A percentile compares a stretch with the other conserved stretches of the same genome.
phyloP scores from a whole-genome alignment of 2,329 filamentous ascomycete genomes.

The Lachnellula cervina region DNA sequence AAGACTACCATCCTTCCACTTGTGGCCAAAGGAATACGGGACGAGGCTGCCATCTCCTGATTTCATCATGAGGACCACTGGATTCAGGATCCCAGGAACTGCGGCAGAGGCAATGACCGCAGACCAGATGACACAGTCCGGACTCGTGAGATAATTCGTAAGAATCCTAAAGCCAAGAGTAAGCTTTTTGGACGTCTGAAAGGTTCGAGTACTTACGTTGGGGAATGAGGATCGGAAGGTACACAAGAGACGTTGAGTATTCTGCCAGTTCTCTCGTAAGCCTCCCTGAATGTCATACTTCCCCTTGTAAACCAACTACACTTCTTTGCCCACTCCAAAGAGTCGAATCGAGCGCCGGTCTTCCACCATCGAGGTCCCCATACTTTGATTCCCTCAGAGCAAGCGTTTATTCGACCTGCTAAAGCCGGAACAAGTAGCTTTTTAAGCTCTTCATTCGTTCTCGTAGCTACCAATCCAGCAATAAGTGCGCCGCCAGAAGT shows the following conservation, averaged over 20 bases:
- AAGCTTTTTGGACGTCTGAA: too few species aligned
- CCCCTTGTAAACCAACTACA: conserved; percentile 88
- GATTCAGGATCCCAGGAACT: conserved; percentile 92
- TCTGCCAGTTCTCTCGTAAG: conserved; percentile 86
- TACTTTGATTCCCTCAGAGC: conserved; percentile 67
- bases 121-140: conserved; percentile 98
- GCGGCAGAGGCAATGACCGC: conserved; percentile 92
- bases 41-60: conserved; percentile 68
- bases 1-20: conserved; percentile 96
- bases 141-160: conserved; percentile 90
- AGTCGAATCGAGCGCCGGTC: conserved; percentile 91
- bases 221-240: conserved; percentile 90
- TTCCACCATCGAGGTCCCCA: conserved; percentile 86
- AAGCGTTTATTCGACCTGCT: conserved; percentile 79
- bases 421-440: conserved; percentile 79
- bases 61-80: conserved; percentile 91
- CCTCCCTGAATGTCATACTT: conserved; percentile 90
- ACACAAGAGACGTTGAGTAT: conserved; percentile 96
- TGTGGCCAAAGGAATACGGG: conserved; percentile 95
- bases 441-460: conserved; percentile 88
- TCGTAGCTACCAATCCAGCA: conserved; percentile 78
- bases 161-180: conserved; percentile 62
- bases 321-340: conserved; percentile 80
- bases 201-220: conserved; percentile 35
- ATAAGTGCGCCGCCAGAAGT: conserved; percentile 92